These are phyloP conservation scores for Amorphotheca resinae DNA, from an alignment of 495 filamentous ascomycete genomes.

Conservation along the genomic window DNA sequence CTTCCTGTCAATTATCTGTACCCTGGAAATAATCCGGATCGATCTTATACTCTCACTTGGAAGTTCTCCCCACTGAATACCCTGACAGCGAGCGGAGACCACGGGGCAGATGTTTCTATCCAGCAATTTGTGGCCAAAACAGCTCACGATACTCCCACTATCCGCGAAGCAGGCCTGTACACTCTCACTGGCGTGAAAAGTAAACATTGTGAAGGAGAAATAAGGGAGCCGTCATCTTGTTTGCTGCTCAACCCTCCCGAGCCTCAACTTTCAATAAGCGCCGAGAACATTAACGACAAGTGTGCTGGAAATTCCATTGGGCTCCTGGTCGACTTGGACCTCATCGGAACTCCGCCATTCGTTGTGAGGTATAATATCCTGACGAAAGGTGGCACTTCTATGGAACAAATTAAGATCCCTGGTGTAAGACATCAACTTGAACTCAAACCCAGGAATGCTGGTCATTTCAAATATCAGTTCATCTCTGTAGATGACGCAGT, in stretches of 20 bases:
- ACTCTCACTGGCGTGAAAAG: conserved; percentile 65
- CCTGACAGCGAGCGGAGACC: conserved; percentile 49
- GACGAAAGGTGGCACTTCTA: conserved; percentile 22
- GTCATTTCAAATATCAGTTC: conserved; percentile 80
- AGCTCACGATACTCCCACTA: conserved; percentile 34
- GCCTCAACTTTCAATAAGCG: conserved; percentile 57
- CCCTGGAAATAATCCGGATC: conserved; percentile 41
- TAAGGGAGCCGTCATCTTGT: conserved; percentile 85
- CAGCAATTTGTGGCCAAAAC: conserved; percentile 41
- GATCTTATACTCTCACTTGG: conserved; percentile 47
- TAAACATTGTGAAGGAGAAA: conserved; percentile 70
- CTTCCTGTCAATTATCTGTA: conserved; percentile 64
- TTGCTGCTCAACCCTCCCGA: conserved; percentile 82
- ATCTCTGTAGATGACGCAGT: conserved; percentile 65
- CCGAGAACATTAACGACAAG: conserved; percentile 79
- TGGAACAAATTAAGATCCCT: conserved; percentile 29
- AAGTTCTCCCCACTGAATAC: conserved; percentile 56
- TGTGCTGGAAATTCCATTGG: conserved; percentile 91
- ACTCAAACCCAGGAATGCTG: conserved; percentile 68
- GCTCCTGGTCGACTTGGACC: conserved; percentile 69
- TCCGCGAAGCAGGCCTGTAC: conserved; percentile 76
- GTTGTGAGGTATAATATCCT: conserved; percentile 58
- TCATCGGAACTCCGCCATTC: conserved; percentile 87
- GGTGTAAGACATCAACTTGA: conserved; percentile 68
- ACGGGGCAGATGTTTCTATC: conserved; percentile 38